Percentiles rank a stretch among this genome's conserved stretches.
Evolutionary conservation across 202 grass and related monocot genomes (phyloP).

Genomic region (Zoysia matrella): DNA sequence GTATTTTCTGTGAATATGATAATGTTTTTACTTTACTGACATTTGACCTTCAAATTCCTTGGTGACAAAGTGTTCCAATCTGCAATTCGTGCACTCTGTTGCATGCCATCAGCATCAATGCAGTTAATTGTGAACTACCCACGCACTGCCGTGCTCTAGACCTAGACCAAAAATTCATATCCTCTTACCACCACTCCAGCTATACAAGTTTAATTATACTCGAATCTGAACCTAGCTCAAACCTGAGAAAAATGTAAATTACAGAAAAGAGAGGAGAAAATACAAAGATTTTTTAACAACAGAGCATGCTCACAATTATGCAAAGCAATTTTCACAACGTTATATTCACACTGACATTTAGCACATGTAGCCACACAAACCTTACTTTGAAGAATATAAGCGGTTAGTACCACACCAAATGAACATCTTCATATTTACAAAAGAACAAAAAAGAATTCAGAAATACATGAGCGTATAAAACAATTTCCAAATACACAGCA

Average conservation of each 20-base stretch:
- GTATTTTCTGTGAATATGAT: conserved; percentile 6
- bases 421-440: conserved; percentile 17
- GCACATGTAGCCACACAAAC: not conserved
- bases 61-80: not conserved
- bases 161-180: not conserved
- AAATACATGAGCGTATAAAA: not conserved
- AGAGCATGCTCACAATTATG: not conserved
- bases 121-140: not conserved
- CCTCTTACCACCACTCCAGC: not conserved
- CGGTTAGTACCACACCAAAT: not conserved
- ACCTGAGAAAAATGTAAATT: not conserved
- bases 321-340: not conserved
- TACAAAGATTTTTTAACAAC: not conserved
- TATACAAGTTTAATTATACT: not conserved
- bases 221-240: not conserved
- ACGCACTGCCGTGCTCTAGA: not conserved
- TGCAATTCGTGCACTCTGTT: not conserved
- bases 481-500: not conserved
- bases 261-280: not conserved
- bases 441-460: conserved; percentile 6
- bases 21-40: not conserved
- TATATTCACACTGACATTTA: not conserved
- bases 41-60: not conserved
- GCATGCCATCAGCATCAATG: not conserved
- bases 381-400: not conserved